Evolutionary conservation across 768 basidiomycete species (phyloP), one percentile per base, ranked within the genome.

Genomic region (Russula abietina): DNA sequence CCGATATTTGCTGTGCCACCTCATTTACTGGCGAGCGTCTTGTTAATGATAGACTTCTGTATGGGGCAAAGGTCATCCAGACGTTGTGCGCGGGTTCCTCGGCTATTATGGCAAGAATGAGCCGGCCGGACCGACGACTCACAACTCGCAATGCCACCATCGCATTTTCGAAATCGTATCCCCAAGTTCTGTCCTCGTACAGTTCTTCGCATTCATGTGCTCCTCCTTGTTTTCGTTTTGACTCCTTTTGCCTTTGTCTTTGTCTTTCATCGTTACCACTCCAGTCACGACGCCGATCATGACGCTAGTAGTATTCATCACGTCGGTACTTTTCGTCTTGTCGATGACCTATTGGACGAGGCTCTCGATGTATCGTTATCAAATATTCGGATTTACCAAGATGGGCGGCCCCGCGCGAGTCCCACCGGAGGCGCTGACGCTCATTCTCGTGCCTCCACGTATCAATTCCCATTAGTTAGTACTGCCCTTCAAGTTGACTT

Each of bases 271-370:
- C 33, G 24, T 19, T 8, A 8, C n/a, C 8, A 32, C 43, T 22
- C 26, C 46, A 43, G 10, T 10, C 30, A 26, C 39, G 30, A 41
- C 19, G 4, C 28, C 28, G 28, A 38, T n/a, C n/a, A n/a, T 17
- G 48, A 50, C 19, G 9, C 22, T 9, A 4, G n/a, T n/a, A n/a
- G n/a, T n/a, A n/a, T 32, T 30, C 39, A 32, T 0, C 16, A 43
- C 2, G 9, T 28, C 9, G 55, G 11, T 22, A 6, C 51, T 10
- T 43, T 62, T n/a, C 32, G 12, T 26, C 36, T 57, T 9, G 43
- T 58, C 32, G 56, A 62, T n/a, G 30, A 33, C 32, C 14, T 62
- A 32, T 45, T 62, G 24, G 56, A 62, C 26, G 50, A 62, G 8
- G 26, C 61, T 38, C 56, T 62, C 4, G 26, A 36, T 26, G 5